A percentile compares a stretch with the other conserved stretches of the same genome.
Conservation (phyloP, 805 yeast genomes). For the Monosporozyma yasuniensis region DNA sequence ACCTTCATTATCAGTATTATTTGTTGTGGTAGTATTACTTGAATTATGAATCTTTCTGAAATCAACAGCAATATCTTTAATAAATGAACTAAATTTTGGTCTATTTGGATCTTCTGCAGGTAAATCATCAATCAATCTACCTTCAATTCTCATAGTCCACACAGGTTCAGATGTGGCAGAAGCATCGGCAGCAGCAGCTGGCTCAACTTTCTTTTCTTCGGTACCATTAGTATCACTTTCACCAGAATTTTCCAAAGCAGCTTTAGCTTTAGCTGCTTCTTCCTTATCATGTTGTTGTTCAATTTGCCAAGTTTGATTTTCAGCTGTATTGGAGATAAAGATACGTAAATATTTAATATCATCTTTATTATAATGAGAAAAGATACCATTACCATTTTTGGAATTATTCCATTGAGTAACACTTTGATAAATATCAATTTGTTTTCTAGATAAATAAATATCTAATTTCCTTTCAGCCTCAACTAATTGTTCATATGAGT, state of each 20-base stretch:
- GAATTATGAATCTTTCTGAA: conserved; percentile 29
- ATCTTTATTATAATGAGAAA: conserved; percentile 33
- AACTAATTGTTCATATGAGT: conserved; percentile 55
- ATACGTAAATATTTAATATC: conserved; percentile 57
- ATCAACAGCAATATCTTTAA: conserved; percentile 81
- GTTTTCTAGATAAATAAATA: conserved; percentile 70
- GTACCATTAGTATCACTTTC: background rate
- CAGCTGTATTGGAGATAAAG: conserved; percentile 71
- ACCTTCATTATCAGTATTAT: background rate
- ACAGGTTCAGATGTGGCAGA: conserved; percentile 30
- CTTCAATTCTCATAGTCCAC: conserved; percentile 89
- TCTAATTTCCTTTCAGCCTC: conserved; percentile 82
- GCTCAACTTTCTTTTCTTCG: background rate
- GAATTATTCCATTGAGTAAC: conserved; percentile 39
- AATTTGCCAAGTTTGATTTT: conserved; percentile 84
- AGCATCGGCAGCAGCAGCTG: background rate
- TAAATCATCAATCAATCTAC: conserved; percentile 53
- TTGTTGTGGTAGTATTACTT: background rate
- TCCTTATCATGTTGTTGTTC: conserved; percentile 13
- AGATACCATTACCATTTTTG: conserved; percentile 23
- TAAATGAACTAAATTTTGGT: conserved; percentile 65
- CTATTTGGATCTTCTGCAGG: conserved; percentile 41
- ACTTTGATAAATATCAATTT: conserved; percentile 74
- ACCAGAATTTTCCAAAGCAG: conserved; percentile 3
- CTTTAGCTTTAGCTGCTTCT: conserved; percentile 6